Percentiles rank a stretch among this genome's conserved stretches.
phyloP scores from a whole-genome alignment of 2,329 filamentous ascomycete species.

The Chaetomium sp. region DNA sequence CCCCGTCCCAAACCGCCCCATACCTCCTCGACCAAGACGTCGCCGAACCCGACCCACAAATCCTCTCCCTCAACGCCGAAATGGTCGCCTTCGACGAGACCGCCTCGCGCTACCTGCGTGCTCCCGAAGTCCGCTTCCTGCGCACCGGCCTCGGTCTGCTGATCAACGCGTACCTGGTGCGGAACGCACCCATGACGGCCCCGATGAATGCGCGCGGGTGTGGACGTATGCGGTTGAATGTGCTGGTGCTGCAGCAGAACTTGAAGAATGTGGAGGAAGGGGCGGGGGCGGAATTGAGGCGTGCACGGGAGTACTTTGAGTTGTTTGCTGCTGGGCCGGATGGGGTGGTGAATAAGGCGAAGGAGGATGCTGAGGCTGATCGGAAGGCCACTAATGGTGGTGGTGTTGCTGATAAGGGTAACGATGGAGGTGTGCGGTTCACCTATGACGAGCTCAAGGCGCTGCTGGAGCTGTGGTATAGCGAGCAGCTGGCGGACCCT shows the following conservation, averaged over 20 bases:
- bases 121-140: constrained; percentile 67
- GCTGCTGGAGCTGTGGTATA: constrained; percentile 61
- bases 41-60: constrained; percentile 68
- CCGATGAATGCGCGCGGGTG: constrained; percentile 81
- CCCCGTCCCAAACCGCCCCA: constrained; percentile 48
- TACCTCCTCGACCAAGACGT: constrained; percentile 66
- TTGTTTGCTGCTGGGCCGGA: constrained; percentile 62
- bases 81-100: constrained; percentile 86
- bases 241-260: constrained; percentile 91
- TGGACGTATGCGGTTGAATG: constrained; percentile 86
- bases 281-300: constrained; percentile 52
- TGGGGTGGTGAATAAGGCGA: constrained; percentile 56
- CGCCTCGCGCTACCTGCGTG: constrained; percentile 63
- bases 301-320: constrained; percentile 61
- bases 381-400: constrained; percentile 6
- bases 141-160: constrained; percentile 69
- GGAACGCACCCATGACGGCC: constrained; percentile 62
- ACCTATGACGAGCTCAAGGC: constrained; percentile 61
- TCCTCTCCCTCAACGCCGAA: constrained; percentile 77
- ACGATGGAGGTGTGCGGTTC: constrained; percentile 32
- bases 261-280: constrained; percentile 79
- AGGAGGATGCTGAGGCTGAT: constrained; percentile 36
- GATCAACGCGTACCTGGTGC: constrained; percentile 72
- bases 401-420: constrained; percentile 6
- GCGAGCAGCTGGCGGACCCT: constrained; percentile 58